Evolutionary conservation across 257 asterid species (phyloP), one percentile per base, ranked within the genome.

Genomic region (Petunia axillaris): DNA sequence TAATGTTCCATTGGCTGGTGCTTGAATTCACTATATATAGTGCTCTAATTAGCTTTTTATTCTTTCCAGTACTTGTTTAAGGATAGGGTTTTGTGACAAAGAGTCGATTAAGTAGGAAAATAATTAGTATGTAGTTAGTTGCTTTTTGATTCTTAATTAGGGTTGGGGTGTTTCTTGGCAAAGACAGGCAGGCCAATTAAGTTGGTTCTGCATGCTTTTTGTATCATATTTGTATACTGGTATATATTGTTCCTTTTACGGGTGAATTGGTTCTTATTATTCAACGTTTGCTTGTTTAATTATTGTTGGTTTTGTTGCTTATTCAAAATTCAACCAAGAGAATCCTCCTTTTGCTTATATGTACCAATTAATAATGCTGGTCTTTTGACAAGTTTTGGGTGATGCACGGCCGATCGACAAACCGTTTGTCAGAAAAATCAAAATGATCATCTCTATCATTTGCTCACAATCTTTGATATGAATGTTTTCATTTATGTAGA

Each of bases 91-190:
- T 71, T 71, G 35, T 25, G 77, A 52, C 62, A 35, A 36, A 73
- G 44, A 73, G 46, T 25, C 25, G 0, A 25, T 25, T 25, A 73
- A 35, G 36, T 73, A 73, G 78, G 78, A 36, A 35, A 10, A 73
- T 36, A 73, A 48, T 50, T 10, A 70, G 38, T 67, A 67, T 1
- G 0, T 44, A 70, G 77, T 35, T 48, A 73, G 60, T 71, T 50
- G 60, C 9, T 48, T 48, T 25, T 48, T 48, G 6, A 35, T 71
- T 71, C 36, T 13, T 48, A 9, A 8, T 35, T 73, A 73, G 77
- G 77, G 77, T 50, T 35, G 77, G 62, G 62, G 36, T 35, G 62
- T 73, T 50, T 73, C 36, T 50, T 73, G 62, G 62, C 62, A 73
- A 73, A 35, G 7, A 13, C 78, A 35, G n/a, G 43, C 35, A 35